Conservation (phyloP, 1,284 basidiomycete genomes). For the Thecaphora thlaspeos region DNA sequence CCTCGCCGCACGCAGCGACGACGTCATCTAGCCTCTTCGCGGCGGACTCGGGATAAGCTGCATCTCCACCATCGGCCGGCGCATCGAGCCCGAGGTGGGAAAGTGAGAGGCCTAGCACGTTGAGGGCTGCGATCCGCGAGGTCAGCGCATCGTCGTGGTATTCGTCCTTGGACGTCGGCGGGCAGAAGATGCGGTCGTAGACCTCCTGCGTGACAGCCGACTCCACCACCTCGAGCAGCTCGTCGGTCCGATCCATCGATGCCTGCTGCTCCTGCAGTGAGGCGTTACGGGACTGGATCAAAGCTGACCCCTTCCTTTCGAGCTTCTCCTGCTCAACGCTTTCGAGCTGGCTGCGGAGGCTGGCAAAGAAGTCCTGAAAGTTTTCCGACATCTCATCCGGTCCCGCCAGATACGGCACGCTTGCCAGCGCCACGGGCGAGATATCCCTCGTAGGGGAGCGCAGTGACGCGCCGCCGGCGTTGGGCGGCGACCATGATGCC, state of each 20-base stretch:
- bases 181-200: slow-evolving; percentile 70
- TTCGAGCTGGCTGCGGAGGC: slow-evolving; percentile 60
- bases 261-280: too few species aligned
- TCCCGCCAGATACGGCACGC: slow-evolving; percentile 19
- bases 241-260: slow-evolving; percentile 52
- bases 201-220: slow-evolving; percentile 69
- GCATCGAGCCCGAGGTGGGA: slow-evolving; percentile 79
- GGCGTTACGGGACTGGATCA: too few species aligned
- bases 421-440: slow-evolving; percentile 58
- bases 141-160: slow-evolving; percentile 84
- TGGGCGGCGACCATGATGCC: background rate
- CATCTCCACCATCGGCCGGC: slow-evolving; percentile 57
- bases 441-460: slow-evolving; percentile 25
- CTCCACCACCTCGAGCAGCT: slow-evolving; percentile 71
- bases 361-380: slow-evolving; percentile 74
- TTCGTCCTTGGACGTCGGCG: slow-evolving; percentile 71
- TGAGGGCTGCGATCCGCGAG: slow-evolving; percentile 82
- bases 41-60: slow-evolving; percentile 54
- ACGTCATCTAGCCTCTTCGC: slow-evolving; percentile 68
- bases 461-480: background rate
- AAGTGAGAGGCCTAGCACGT: slow-evolving; percentile 79
- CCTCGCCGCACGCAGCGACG: slow-evolving; percentile 75
- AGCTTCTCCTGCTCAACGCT: slow-evolving; percentile 39
- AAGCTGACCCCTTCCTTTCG: slow-evolving; percentile 50
- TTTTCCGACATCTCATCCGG: slow-evolving; percentile 61